phyloP scores from a whole-genome alignment of 345 rosid genomes.

The Brassica rapa region DNA sequence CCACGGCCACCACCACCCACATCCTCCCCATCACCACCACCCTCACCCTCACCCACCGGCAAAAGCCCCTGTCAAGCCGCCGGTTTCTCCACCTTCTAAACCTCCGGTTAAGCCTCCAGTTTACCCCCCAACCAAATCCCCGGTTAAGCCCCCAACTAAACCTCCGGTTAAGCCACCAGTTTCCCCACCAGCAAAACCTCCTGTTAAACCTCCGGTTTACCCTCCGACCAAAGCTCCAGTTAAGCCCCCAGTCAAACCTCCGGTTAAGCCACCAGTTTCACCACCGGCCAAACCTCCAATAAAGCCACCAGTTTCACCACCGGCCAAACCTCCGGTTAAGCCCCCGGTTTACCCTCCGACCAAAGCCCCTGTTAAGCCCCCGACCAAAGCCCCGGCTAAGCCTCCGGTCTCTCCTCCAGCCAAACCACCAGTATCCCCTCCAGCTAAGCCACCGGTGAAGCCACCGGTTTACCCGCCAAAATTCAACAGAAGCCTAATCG shows the following conservation, averaged over 20 bases:
- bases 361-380: constrained; percentile 33
- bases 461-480: constrained; percentile 45
- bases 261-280: constrained; percentile 35
- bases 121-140: constrained; percentile 40
- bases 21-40: constrained; percentile 41
- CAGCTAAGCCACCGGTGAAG: constrained; percentile 38
- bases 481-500: constrained; percentile 57
- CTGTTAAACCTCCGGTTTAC: constrained; percentile 39
- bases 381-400: constrained; percentile 37
- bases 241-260: constrained; percentile 40
- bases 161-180: constrained; percentile 39
- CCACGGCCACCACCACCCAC: constrained; percentile 47
- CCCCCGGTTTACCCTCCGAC: constrained; percentile 39
- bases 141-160: constrained; percentile 37
- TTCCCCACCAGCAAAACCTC: constrained; percentile 34
- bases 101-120: constrained; percentile 46
- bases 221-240: constrained; percentile 30
- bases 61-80: constrained; percentile 34
- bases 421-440: constrained; percentile 47
- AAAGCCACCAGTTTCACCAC: constrained; percentile 38
- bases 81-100: constrained; percentile 38
- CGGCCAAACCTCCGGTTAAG: constrained; percentile 40
- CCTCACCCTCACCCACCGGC: constrained; percentile 36
- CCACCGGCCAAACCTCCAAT: constrained; percentile 33
- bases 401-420: constrained; percentile 38